These are phyloP conservation scores for Fusarium aywerte DNA, from an alignment of 2,329 filamentous ascomycete genomes.

Conservation along the genomic window DNA sequence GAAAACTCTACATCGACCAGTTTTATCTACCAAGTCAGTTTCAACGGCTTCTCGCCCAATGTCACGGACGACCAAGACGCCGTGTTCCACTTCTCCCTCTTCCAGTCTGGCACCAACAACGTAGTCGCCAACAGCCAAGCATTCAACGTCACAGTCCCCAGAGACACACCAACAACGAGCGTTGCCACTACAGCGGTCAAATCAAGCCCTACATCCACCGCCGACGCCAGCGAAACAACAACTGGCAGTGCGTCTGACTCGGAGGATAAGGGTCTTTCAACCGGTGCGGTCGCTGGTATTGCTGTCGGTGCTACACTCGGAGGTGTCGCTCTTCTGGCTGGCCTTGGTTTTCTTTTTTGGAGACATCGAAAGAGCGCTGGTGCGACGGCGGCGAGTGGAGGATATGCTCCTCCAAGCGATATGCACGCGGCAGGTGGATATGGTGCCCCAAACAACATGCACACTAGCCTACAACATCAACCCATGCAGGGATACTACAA, in stretches of 20 bases:
- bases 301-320: conserved; percentile 41
- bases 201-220: conserved; percentile 8
- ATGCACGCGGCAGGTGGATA: conserved; percentile 21
- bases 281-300: conserved; percentile 42
- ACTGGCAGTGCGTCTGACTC: neutral
- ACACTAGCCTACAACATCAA: conserved; percentile 1
- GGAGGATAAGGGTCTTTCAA: conserved; percentile 20
- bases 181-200: neutral
- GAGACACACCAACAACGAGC: conserved; percentile 9
- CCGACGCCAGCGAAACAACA: conserved; percentile 1
- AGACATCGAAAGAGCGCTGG: conserved; percentile 24
- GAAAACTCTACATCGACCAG: conserved; percentile 38
- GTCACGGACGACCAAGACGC: conserved; percentile 23
- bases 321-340: conserved; percentile 31
- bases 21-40: conserved; percentile 36
- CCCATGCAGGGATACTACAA: conserved; percentile 31
- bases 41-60: conserved; percentile 22
- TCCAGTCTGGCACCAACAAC: conserved; percentile 20
- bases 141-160: conserved; percentile 39
- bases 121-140: conserved; percentile 25
- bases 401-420: conserved; percentile 2
- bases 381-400: neutral
- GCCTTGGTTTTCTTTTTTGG: conserved; percentile 41
- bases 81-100: conserved; percentile 37
- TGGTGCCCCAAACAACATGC: conserved; percentile 4